Base-by-base conservation (phyloP, 495 filamentous ascomycete species). In the Talaromyces wortmannii region DNA sequence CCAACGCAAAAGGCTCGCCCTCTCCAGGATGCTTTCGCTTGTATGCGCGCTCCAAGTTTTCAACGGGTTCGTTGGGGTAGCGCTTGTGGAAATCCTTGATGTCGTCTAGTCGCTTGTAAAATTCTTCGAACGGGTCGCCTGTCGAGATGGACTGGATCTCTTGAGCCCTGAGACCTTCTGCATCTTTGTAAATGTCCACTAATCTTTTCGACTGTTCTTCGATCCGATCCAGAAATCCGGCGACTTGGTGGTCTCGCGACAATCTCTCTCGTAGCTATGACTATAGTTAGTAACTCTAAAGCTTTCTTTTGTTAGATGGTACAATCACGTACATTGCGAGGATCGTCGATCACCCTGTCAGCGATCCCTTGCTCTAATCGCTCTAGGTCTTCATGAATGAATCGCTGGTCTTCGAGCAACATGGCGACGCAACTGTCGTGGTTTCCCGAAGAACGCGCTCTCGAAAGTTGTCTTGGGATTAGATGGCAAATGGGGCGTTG, bases 301-400 rank as follows among this genome's bases (percentile, higher is more conserved):
- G 32, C 50, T 32, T 18, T 18, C 40, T 30, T 32, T 18, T 29
- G 12, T 11, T 53, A 12, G 17, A 49, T 33, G 45, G 23, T 31
- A 44, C 36, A 36, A 45, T 23, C 50, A 81, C 83, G 64, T 76
- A 95, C 92, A 64, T 91, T 86, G 74, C 86, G 88, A 23, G 92
- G 92, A 53, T 97, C 90, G 55, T 96, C 89, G 45, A 85, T 77
- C 50, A 91, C 82, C 56, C 92, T 87, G 66, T 97, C 94, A 18
- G 88, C 87, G 61, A 97, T 87, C 32, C 89, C 94, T 69, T 94
- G 89, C 74, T 97, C 94, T 48, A 97, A 77, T 57, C 95, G 81
- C 78, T 98, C 94, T 16, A 97, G 76, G 67, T 97, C 92, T 81
- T 98, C 94, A 57, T 95, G 92, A 57, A 96, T 78, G 63, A 88